Base-by-base conservation (phyloP, 1,139 yeast genomes). In the Protomyces gravidus region DNA sequence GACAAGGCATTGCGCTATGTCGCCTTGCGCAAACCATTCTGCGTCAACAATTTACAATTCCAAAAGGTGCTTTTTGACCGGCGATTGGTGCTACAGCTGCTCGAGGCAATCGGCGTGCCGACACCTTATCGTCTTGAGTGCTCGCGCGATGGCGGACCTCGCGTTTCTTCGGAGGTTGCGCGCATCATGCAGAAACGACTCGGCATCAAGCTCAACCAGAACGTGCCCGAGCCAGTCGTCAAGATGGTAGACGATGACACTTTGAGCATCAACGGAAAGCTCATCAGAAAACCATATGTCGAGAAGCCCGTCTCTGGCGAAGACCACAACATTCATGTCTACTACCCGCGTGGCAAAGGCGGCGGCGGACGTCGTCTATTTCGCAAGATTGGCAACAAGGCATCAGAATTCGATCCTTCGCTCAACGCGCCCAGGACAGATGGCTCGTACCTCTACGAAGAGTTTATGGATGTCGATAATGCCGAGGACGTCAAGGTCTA, bases 231-330 rank as follows among this genome's bases (percentile, higher is more conserved):
- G 13, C 62, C 62, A n/a, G 60, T 50, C 17, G 58, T 62, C 15
- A 80, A 79, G 66, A 88, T 94, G 97, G 80, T 75, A 50, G 88
- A 89, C 71, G 81, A 80, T 13, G 97, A 94, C 69, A 89, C 97
- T 0, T 78, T 94, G 60, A 77, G 76, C 61, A 92, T 92, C 26
- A 82, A 86, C 65, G 96, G 95, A 2, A 72, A 81, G 66, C 75
- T 76, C 13, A 75, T 94, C 73, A 78, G 76, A 49, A 94, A 94
- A 69, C 99, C 99, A 6, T 94, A 84, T 76, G 98, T 94, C 30
- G 99, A 94, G 72, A 94, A 94, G 68, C 99, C 99, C 0, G 98
- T 92, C 5, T 97, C 94, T 73, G 99, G 99, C 50, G 99, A 94
- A 73, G 96, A 94, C 72, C 99, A 94, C 73, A 94, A 94, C 70